Conservation (phyloP, 352 stramenopile genomes). For the Globisporangium carolinianum region DNA sequence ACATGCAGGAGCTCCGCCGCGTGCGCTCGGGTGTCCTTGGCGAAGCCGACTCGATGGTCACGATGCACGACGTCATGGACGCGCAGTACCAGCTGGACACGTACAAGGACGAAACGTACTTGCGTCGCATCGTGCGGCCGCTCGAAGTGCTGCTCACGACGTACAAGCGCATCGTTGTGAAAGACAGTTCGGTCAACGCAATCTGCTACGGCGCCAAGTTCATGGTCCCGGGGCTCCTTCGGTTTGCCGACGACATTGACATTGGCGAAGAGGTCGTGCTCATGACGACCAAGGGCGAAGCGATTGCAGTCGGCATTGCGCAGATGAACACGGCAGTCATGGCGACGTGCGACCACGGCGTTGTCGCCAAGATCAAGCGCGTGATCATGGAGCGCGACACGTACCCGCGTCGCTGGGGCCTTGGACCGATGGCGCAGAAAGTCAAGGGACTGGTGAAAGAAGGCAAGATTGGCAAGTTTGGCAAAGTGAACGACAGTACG, state of each 20-base stretch:
- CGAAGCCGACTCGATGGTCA: conserved; percentile 97
- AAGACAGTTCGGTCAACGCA: conserved; percentile 99
- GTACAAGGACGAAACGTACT: conserved; percentile 99
- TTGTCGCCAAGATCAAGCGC: conserved; percentile 99
- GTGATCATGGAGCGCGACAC: conserved; percentile 99
- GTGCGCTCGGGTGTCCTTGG: conserved; percentile 95
- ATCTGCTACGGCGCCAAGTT: conserved; percentile 99
- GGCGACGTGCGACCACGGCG: conserved; percentile 99
- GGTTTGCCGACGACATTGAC: conserved; percentile 99
- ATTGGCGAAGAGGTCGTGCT: conserved; percentile 98
- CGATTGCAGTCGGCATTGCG: conserved; percentile 97
- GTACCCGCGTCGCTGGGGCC: conserved; percentile 98
- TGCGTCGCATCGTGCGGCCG: conserved; percentile 96
- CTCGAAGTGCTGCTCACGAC: conserved; percentile 98
- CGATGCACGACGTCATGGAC: conserved; percentile 99
- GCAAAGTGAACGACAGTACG: conserved; percentile 86
- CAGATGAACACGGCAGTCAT: conserved; percentile 99
- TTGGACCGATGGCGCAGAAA: conserved; percentile 98
- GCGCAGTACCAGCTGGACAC: conserved; percentile 98
- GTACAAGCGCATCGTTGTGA: conserved; percentile 99
- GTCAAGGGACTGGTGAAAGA: conserved; percentile 98
- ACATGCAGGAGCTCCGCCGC: conserved; percentile 99
- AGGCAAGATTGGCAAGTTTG: conserved; percentile 87
- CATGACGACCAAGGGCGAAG: conserved; percentile 99
- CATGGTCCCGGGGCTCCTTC: conserved; percentile 98